Evolutionary conservation across 2,329 filamentous ascomycete species (phyloP).

Genomic region (Ceratocystis smalleyi): DNA sequence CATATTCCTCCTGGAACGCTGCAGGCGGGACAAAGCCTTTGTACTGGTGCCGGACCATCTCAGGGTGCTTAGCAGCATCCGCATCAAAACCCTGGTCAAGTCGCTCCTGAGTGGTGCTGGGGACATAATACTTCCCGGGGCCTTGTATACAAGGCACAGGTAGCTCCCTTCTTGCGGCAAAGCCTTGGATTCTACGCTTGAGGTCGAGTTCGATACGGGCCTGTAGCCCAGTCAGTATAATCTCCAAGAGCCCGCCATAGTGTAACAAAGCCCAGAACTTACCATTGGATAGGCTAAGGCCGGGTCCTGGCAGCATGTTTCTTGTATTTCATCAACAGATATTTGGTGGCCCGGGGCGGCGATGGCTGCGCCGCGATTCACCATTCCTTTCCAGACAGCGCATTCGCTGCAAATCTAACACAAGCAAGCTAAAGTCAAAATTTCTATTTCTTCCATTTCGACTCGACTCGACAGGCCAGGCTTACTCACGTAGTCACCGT

Average conservation of each 20-base stretch:
- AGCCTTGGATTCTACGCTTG: not conserved
- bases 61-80: not conserved
- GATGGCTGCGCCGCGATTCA: not conserved
- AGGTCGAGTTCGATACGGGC: not conserved
- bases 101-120: not conserved
- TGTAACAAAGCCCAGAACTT: not conserved
- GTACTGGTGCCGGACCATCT: not conserved
- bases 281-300: not conserved
- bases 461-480: not conserved
- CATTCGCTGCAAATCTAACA: slow-evolving; percentile 1
- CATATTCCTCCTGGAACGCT: not conserved
- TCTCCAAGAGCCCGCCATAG: not conserved
- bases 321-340: not conserved
- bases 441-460: not conserved
- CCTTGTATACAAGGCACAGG: not conserved
- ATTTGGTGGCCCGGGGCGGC: not conserved
- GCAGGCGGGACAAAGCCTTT: not conserved
- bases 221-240: not conserved
- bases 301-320: not conserved
- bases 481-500: slow-evolving; percentile 23
- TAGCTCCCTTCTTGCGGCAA: not conserved
- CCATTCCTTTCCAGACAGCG: not conserved
- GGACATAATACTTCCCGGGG: not conserved
- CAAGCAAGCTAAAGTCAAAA: not conserved
- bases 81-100: not conserved